Evolutionary conservation across 768 basidiomycete genomes (phyloP).

Genomic region (Panaeolus papilionaceus): DNA sequence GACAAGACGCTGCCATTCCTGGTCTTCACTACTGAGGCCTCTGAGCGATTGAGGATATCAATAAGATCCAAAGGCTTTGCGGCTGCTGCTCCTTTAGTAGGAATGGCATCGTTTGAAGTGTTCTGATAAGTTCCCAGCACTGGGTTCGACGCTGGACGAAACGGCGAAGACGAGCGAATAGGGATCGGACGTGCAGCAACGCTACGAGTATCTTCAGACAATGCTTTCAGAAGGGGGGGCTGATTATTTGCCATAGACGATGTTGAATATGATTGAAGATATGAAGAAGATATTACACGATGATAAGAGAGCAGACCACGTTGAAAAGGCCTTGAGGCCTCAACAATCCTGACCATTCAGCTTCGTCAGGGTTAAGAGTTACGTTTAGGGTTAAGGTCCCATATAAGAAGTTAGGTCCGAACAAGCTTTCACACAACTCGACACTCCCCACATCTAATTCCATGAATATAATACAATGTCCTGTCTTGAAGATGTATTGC

Average conservation of each 20-base stretch:
- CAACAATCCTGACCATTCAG: slow-evolving; percentile 15
- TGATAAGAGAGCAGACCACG: slow-evolving; percentile 20
- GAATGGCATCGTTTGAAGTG: slow-evolving; percentile 21
- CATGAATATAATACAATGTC: neutral
- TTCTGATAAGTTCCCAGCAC: slow-evolving; percentile 11
- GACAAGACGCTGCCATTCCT: slow-evolving; percentile 84
- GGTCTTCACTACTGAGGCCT: slow-evolving; percentile 80
- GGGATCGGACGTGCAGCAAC: slow-evolving; percentile 7
- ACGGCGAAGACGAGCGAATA: slow-evolving; percentile 13
- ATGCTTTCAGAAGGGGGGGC: slow-evolving; percentile 12
- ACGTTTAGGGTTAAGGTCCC: slow-evolving; percentile 25
- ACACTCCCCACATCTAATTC: neutral
- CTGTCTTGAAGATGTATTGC: neutral
- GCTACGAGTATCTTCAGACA: slow-evolving; percentile 6
- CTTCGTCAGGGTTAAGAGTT: slow-evolving; percentile 10
- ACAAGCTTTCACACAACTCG: neutral
- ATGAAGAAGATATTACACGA: slow-evolving; percentile 4
- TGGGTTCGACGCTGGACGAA: slow-evolving; percentile 10
- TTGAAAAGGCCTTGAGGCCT: slow-evolving; percentile 21
- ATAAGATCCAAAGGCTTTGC: slow-evolving; percentile 62
- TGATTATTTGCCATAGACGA: slow-evolving; percentile 21
- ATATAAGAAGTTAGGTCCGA: neutral
- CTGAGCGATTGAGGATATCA: slow-evolving; percentile 66
- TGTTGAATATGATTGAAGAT: slow-evolving; percentile 12
- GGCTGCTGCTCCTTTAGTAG: slow-evolving; percentile 24